A percentile compares a stretch with the other conserved stretches of the same genome.
These are phyloP conservation scores for Trebouxia sp. DNA, from an alignment of 139 green algal genomes.

Conservation along the genomic window DNA sequence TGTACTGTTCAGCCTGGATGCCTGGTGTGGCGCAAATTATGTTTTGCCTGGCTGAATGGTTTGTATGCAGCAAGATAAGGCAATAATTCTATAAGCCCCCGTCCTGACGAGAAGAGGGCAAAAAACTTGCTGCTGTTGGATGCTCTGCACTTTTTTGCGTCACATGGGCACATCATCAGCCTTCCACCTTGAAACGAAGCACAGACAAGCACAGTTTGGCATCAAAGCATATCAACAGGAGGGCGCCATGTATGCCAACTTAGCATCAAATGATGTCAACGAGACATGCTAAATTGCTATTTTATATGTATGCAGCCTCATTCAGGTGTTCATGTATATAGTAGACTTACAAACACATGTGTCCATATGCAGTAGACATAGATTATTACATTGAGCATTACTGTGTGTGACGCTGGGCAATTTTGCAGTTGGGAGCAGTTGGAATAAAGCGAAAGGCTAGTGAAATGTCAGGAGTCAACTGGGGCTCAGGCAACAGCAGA, in stretches of 20 bases:
- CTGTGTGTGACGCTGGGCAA: not conserved
- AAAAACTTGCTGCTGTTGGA: not conserved
- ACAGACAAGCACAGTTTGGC: no score
- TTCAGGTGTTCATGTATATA: not conserved
- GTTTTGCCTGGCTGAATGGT: not conserved
- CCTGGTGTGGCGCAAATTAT: not conserved
- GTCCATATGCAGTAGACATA: not conserved
- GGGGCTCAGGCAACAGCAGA: no score
- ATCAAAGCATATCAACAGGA: no score
- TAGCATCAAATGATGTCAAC: not conserved
- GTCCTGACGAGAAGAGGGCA: not conserved
- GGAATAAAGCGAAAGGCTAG: not conserved
- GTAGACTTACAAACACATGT: not conserved
- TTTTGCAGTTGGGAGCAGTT: not conserved
- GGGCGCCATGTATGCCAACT: no score
- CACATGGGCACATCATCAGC: no score
- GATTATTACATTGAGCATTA: not conserved
- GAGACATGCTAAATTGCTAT: not conserved
- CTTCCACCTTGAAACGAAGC: no score
- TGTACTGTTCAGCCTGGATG: no score
- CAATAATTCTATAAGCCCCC: not conserved
- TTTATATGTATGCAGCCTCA: not conserved
- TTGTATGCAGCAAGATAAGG: no score
- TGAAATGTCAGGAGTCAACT: not conserved
- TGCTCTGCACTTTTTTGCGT: no score